A percentile compares a stretch with the other conserved stretches of the same genome.
These are phyloP conservation scores for Lasiosphaeris hirsuta DNA, from an alignment of 495 filamentous ascomycete species.

Conservation along the genomic window DNA sequence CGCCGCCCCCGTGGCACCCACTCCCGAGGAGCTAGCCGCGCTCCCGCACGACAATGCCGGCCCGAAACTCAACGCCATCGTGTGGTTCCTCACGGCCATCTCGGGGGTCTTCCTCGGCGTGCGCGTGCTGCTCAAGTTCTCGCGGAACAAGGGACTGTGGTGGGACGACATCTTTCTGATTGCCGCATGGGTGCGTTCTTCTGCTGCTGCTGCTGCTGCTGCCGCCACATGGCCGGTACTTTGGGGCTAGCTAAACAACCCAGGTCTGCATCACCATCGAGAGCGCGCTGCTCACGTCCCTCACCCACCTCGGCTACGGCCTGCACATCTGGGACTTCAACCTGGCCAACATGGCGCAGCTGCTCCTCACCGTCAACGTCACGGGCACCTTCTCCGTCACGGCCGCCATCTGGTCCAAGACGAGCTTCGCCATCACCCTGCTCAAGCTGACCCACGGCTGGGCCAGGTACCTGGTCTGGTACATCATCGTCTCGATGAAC, in stretches of 20 bases:
- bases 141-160: constrained; percentile 24
- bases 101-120: constrained; percentile 28
- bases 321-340: constrained; percentile 24
- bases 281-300: constrained; percentile 6
- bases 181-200: constrained; percentile 29
- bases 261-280: constrained; percentile 29
- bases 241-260: constrained; percentile 3
- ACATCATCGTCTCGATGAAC: constrained; percentile 36
- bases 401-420: constrained; percentile 25
- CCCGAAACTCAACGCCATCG: constrained; percentile 19
- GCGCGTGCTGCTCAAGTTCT: constrained; percentile 32
- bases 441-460: constrained; percentile 26
- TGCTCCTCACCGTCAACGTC: constrained; percentile 17
- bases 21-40: neutral
- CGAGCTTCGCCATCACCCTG: constrained; percentile 34
- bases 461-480: constrained; percentile 22
- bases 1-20: no score
- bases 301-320: constrained; percentile 21
- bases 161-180: constrained; percentile 35
- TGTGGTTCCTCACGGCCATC: constrained; percentile 28
- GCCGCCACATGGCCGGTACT: no score
- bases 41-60: constrained; percentile 28
- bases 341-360: neutral
- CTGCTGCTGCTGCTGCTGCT: no score
- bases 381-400: constrained; percentile 15